Evolutionary conservation across 495 filamentous ascomycete genomes (phyloP).

Genomic region (Podospora pseudocomata): DNA sequence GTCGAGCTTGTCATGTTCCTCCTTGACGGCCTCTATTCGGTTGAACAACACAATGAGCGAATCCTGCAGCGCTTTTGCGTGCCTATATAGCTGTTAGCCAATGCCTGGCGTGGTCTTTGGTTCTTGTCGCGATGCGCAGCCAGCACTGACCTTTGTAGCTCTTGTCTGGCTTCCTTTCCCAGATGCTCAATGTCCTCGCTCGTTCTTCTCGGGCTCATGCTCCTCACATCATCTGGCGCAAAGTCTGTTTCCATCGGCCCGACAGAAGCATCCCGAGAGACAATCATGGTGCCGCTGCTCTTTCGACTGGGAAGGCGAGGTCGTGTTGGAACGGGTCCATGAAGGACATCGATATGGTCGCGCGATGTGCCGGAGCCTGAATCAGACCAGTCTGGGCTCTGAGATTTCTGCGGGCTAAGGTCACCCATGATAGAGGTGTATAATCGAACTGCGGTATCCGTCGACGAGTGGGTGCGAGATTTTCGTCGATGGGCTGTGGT

Average conservation of each 20-base stretch:
- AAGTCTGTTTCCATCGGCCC: slow-evolving; percentile 61
- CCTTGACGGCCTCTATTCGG: slow-evolving; percentile 87
- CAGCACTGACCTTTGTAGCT: slow-evolving; percentile 52
- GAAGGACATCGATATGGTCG: slow-evolving; percentile 31
- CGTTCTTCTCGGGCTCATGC: slow-evolving; percentile 91
- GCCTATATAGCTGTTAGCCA: slow-evolving; percentile 50
- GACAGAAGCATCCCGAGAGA: slow-evolving; percentile 69
- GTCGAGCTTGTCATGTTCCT: slow-evolving; percentile 92
- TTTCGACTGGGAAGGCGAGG: slow-evolving; percentile 59
- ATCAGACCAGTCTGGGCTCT: slow-evolving; percentile 34
- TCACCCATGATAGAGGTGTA: slow-evolving; percentile 24
- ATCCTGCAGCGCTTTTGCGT: slow-evolving; percentile 81
- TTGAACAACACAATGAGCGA: slow-evolving; percentile 84
- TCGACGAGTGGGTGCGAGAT: not conserved
- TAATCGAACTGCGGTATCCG: not conserved
- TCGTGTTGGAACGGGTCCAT: slow-evolving; percentile 46
- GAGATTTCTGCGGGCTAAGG: slow-evolving; percentile 11
- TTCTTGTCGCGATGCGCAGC: slow-evolving; percentile 10
- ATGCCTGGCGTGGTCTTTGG: not conserved
- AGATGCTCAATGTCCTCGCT: slow-evolving; percentile 84
- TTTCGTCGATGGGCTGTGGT: not conserved
- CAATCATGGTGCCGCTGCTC: slow-evolving; percentile 75
- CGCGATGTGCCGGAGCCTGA: slow-evolving; percentile 38
- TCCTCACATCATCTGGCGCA: slow-evolving; percentile 80
- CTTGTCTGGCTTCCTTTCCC: slow-evolving; percentile 67